Conservation (phyloP, 2,329 filamentous ascomycete genomes). For the Chrysosporium queenslandicum region DNA sequence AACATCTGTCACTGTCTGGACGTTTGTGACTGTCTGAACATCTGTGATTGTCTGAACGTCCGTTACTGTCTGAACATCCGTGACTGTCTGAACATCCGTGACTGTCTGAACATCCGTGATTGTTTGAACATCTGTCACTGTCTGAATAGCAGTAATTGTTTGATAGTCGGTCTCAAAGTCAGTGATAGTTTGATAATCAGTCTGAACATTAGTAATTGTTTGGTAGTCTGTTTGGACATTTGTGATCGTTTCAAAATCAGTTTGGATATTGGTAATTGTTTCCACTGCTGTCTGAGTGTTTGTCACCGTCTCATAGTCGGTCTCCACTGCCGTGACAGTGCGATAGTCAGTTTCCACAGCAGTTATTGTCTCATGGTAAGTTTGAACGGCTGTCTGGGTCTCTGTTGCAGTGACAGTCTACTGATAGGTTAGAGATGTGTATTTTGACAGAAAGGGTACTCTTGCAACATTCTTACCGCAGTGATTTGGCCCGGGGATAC, state of each 20-base stretch:
- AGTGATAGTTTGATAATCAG: neutral
- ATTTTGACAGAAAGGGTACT: neutral
- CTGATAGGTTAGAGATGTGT: neutral
- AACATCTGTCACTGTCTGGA: slow-evolving; percentile 1
- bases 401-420: neutral
- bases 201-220: neutral
- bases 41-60: neutral
- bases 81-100: neutral
- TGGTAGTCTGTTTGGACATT: neutral
- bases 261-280: neutral
- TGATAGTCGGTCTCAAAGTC: neutral
- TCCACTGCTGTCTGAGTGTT: neutral
- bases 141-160: neutral
- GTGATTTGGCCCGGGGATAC: neutral
- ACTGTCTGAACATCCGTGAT: neutral
- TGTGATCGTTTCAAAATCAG: neutral
- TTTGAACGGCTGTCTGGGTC: neutral
- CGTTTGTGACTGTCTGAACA: neutral
- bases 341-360: neutral
- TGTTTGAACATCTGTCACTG: neutral
- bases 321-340: neutral
- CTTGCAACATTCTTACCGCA: neutral
- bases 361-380: neutral
- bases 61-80: neutral
- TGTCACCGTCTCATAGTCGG: neutral